Percentiles rank a stretch among this genome's conserved stretches.
Conservation (phyloP, 495 filamentous ascomycete genomes). For the Cladorrhinum samala region DNA sequence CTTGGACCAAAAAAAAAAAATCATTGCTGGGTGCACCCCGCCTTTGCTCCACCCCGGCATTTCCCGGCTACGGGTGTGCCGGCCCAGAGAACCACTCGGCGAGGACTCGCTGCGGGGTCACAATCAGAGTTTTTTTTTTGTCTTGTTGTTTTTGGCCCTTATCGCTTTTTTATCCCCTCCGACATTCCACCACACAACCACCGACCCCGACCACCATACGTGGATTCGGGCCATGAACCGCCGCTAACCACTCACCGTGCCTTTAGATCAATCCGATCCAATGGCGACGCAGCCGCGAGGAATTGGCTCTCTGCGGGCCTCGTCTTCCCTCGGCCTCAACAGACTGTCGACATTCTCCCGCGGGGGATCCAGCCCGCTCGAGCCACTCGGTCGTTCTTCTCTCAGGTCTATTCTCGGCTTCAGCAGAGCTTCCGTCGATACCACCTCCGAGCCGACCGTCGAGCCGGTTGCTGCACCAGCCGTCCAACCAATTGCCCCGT, state of each 20-base stretch:
- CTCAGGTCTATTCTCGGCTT: background rate
- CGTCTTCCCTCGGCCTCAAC: background rate
- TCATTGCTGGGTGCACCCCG: no score
- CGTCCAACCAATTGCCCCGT: no score
- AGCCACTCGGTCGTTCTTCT: background rate
- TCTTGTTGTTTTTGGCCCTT: background rate
- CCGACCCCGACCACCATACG: background rate
- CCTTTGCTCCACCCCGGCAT: no score
- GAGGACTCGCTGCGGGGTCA: background rate
- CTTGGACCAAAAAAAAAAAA: no score
- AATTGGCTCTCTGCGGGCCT: background rate
- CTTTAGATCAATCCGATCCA: background rate
- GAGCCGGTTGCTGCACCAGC: no score
- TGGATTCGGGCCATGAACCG: background rate
- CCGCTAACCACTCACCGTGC: background rate
- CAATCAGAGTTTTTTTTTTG: background rate
- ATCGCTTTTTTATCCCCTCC: no score
- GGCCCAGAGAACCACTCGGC: no score
- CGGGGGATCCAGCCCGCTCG: background rate
- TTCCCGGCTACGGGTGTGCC: background rate
- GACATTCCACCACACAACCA: no score
- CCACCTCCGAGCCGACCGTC: background rate
- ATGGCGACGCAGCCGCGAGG: no score
- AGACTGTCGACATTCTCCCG: background rate
- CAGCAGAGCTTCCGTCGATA: background rate